Base-by-base conservation (phyloP, 2,329 filamentous ascomycete genomes). In the Microdochium paspali region DNA sequence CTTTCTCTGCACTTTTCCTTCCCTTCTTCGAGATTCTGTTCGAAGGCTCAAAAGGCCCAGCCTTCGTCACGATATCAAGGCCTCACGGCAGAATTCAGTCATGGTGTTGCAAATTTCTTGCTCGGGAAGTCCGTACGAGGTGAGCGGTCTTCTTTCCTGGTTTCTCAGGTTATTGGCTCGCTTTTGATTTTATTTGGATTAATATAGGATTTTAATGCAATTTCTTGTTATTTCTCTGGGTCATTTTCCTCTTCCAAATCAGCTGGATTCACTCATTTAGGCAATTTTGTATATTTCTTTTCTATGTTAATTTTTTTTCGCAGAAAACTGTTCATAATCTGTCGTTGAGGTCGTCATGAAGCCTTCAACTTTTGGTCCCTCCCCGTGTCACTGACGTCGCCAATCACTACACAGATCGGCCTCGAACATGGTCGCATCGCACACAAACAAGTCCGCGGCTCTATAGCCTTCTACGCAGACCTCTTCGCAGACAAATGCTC, bases 381-480 rank as follows among this genome's bases (percentile, higher is more conserved):
- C n/a, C n/a, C n/a, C n/a, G n/a, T n/a, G n/a, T n/a, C n/a, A n/a
- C n/a, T n/a, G n/a, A n/a, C n/a, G n/a, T n/a, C n/a, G n/a, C n/a
- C n/a, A 13, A 48, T 31, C 45, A 43, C 47, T 35, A 5, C 12
- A 40, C 46, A 67, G 60, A 65, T 70, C 44, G 67, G 67, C 7
- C 26, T 60, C 10, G 55, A 56, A 2, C 66, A 70, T 48, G 66
- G 66, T 30, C 39, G 42, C 13, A 18, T 50, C 13, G 66, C 63
- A 9, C 57, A 53, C 28, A 45, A 52, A 5, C 54, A 62, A 45
- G 62, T 70, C 47, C 43, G 50, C 7, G 53, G 58, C 21, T 62
- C 62, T n/a, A 58, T 69, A 45, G 46, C 40, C 5, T 68, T 68
- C 52, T 70, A 70, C 49, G 47, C 47, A 26, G 49, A 49, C 1